Conservation (phyloP, 1,284 basidiomycete genomes). For the Tylopilus microsporus region DNA sequence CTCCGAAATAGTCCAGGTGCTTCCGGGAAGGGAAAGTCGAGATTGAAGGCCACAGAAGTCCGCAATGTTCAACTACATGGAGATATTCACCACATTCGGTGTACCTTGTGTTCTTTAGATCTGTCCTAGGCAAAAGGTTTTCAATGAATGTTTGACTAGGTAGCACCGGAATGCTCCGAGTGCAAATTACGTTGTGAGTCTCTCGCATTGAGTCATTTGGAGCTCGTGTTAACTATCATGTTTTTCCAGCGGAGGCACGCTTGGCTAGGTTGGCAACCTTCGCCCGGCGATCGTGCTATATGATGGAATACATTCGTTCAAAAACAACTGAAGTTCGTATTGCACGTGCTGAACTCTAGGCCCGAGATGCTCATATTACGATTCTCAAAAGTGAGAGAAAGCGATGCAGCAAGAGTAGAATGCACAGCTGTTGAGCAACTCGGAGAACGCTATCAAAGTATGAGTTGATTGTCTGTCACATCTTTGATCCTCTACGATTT, state of each 20-base stretch:
- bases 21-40: constrained; percentile 58
- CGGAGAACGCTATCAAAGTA: constrained; percentile 38
- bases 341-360: constrained; percentile 70
- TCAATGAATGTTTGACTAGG: constrained; percentile 59
- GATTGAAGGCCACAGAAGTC: constrained; percentile 62
- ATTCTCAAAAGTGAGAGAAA: constrained; percentile 76
- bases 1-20: constrained; percentile 57
- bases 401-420: constrained; percentile 81
- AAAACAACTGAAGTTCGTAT: constrained; percentile 44
- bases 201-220: not conserved
- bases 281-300: constrained; percentile 89
- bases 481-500: not conserved
- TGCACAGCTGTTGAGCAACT: constrained; percentile 70
- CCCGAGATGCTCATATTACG: constrained; percentile 62
- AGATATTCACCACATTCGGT: constrained; percentile 83
- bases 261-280: constrained; percentile 76
- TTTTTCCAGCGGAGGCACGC: constrained; percentile 61
- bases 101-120: constrained; percentile 74
- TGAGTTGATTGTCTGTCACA: not conserved
- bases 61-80: constrained; percentile 90
- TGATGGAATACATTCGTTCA: constrained; percentile 79
- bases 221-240: not conserved
- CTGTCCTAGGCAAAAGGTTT: constrained; percentile 63
- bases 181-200: constrained; percentile 70
- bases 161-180: constrained; percentile 78